Evolutionary conservation across 2,329 filamentous ascomycete genomes (phyloP), one percentile per base, ranked within the genome.

Genomic region (Colletotrichum shisoi): DNA sequence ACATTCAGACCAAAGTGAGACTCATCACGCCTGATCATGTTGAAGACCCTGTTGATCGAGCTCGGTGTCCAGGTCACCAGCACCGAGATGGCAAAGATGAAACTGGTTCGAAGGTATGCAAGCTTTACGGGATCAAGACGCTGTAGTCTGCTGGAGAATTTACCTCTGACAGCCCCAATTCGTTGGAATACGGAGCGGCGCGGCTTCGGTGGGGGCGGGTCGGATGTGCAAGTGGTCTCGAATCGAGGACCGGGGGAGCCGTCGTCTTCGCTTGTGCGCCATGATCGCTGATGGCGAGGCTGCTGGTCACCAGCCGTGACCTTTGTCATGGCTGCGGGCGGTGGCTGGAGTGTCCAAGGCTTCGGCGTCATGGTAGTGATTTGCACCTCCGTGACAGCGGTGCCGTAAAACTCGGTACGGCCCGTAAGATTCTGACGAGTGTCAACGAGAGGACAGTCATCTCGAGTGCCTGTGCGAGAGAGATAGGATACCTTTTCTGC

Each of bases 11-110:
- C 84, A 74, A 88, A 94, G 65, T 82, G 84, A 37, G 83, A 81
- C 9, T 79, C 72, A 13, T 81, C 74, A 0, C 85, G 85, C 57
- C 85, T 78, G 8, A 87, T 77, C 70, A 93, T 83, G 69, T 87
- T 85, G 77, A 93, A 90, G 34, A 93, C 85, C 37, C 91, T 84
- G 76, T 94, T 94, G 74, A 91, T 83, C 66, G 88, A 91, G 71
- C 88, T 91, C 6, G 86, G 86, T 4, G 85, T 87, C 85, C 86
- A 88, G 3, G 86, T 88, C 48, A 87, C 84, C 40, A 88, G 78
- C 31, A 88, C 85, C 54, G 84, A 87, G 65, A 88, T 80, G 53
- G 85, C 84, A 71, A 88, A 88, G 12, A 88, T 82, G 72, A 87
- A 86, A 31, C 84, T 87, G 8, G 86, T 88, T 15, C 85, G 82